phyloP scores from a whole-genome alignment of 768 basidiomycete genomes.

The Suillus subaureus region DNA sequence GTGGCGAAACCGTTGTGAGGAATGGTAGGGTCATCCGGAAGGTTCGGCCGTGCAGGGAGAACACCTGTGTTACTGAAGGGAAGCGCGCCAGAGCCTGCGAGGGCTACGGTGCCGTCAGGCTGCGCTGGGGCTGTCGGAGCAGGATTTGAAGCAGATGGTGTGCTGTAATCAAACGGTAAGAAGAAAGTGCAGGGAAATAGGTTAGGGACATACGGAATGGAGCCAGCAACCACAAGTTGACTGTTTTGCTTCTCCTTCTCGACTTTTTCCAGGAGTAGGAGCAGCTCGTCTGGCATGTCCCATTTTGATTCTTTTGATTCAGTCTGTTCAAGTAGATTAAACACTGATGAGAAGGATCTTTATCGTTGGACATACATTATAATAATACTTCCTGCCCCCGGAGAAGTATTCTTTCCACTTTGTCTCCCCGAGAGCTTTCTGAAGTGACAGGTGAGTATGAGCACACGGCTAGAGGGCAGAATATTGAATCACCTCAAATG shows the following conservation, averaged over 20 bases:
- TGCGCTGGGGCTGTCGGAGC: conserved; percentile 45
- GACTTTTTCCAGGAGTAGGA: conserved; percentile 81
- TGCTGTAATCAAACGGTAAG: conserved; percentile 22
- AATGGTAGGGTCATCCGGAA: conserved; percentile 86
- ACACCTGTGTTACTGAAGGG: conserved; percentile 64
- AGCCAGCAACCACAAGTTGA: conserved; percentile 37
- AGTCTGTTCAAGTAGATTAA: conserved; percentile 46
- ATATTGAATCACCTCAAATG: conserved; percentile 71
- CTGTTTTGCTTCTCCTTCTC: conserved; percentile 66
- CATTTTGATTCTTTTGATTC: conserved; percentile 94
- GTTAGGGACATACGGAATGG: conserved; percentile 22
- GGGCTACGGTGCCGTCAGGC: conserved; percentile 46
- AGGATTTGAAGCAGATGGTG: conserved; percentile 47
- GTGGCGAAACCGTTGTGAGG: conserved; percentile 90
- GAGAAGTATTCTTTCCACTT: conserved; percentile 98
- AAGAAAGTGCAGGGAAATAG: not conserved
- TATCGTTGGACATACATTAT: conserved; percentile 58
- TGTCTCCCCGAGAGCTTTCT: conserved; percentile 88
- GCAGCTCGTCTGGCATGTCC: conserved; percentile 95
- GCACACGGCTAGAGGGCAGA: conserved; percentile 8
- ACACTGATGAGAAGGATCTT: not conserved
- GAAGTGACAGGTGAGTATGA: conserved; percentile 15
- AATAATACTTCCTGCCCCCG: conserved; percentile 89
- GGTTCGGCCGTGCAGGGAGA: conserved; percentile 72
- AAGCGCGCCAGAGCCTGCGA: conserved; percentile 52